These are phyloP conservation scores for Cladorrhinum samala DNA, from an alignment of 495 filamentous ascomycete species.

Conservation along the genomic window DNA sequence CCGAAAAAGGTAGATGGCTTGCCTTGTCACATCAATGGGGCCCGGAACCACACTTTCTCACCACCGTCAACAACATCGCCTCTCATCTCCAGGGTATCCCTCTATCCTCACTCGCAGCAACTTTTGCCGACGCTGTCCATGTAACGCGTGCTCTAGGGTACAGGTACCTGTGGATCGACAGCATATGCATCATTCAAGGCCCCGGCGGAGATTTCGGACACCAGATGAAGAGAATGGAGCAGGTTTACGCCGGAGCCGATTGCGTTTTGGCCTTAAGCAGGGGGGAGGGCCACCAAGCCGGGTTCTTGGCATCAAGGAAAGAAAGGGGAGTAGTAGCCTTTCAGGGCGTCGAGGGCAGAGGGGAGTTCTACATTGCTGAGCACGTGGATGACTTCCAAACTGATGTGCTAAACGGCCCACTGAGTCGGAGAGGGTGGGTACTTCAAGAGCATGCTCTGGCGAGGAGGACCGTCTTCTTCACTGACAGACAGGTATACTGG, in stretches of 20 bases:
- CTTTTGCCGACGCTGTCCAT: conserved; percentile 16
- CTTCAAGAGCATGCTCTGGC: conserved; percentile 35
- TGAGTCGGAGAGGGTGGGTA: conserved; percentile 34
- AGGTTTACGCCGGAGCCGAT: conserved; percentile 25
- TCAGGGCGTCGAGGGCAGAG: neutral
- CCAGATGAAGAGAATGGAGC: conserved; percentile 30
- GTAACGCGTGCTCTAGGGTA: conserved; percentile 10
- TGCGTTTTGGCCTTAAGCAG: conserved; percentile 26
- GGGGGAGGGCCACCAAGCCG: conserved; percentile 8
- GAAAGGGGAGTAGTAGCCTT: neutral
- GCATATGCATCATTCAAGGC: conserved; percentile 35
- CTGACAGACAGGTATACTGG: conserved; percentile 30
- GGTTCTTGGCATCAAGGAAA: conserved; percentile 15
- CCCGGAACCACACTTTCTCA: neutral
- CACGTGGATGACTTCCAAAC: conserved; percentile 28
- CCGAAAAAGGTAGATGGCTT: neutral
- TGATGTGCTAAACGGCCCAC: conserved; percentile 22
- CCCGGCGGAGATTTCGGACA: conserved; percentile 24
- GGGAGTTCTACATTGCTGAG: conserved; percentile 20
- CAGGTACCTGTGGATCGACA: conserved; percentile 33
- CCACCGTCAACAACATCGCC: neutral
- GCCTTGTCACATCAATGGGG: conserved; percentile 3
- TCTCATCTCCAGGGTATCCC: conserved; percentile 5
- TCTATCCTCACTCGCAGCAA: conserved; percentile 7
- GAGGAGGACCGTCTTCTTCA: conserved; percentile 33